These are phyloP conservation scores for Ceratocystis colombiana DNA, from an alignment of 2,329 filamentous ascomycete species.

Conservation along the genomic window DNA sequence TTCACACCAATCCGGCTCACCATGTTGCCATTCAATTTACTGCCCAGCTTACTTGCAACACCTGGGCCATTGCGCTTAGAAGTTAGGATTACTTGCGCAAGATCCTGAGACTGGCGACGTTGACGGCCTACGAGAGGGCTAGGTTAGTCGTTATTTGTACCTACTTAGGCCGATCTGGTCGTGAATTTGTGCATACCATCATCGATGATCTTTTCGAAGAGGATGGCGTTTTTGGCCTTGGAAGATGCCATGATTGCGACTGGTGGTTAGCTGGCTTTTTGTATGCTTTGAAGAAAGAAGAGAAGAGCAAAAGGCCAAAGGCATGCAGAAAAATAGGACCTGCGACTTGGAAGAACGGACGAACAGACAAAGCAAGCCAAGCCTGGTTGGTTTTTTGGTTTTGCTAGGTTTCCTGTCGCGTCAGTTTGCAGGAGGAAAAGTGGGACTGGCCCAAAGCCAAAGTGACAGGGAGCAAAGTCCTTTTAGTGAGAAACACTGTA, in stretches of 20 bases:
- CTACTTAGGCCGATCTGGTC: neutral
- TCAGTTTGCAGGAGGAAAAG: neutral
- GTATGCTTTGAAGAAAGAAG: neutral
- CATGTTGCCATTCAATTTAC: conserved; percentile 32
- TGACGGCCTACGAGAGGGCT: conserved; percentile 44
- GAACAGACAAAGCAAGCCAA: neutral
- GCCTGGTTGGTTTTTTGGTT: neutral
- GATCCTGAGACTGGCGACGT: conserved; percentile 58
- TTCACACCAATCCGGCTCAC: conserved; percentile 63
- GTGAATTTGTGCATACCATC: conserved; percentile 35
- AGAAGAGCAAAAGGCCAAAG: neutral
- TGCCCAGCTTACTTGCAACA: conserved; percentile 32
- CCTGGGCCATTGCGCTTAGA: conserved; percentile 50
- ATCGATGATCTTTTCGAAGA: conserved; percentile 48
- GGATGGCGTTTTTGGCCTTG: conserved; percentile 39
- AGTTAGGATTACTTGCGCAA: conserved; percentile 60
- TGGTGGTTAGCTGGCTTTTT: neutral
- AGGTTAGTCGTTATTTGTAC: neutral
- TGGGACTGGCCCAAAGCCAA: neutral
- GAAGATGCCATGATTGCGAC: neutral
- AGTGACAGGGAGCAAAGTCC: neutral
- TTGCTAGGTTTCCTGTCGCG: neutral
- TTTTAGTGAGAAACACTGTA: neutral
- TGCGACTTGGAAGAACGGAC: neutral
- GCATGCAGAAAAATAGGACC: neutral